Evolutionary conservation across 805 yeast species (phyloP), one percentile per base, ranked within the genome.

Genomic region (Candida glaebosa): DNA sequence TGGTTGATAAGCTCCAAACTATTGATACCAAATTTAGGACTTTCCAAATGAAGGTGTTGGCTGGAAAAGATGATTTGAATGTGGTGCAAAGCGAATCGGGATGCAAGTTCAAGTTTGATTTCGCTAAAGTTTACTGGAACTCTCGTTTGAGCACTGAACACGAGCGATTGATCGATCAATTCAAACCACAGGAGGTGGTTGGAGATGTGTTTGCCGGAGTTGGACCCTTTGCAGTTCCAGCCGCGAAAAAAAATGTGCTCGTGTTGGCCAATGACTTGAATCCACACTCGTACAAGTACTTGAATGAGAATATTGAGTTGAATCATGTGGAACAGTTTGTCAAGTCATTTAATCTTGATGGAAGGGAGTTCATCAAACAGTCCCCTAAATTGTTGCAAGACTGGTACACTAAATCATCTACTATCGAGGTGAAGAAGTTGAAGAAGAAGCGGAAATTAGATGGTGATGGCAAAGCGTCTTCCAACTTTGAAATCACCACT

Each of bases 151-250:
- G 89, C 50, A 87, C 96, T 0, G 99, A 93, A 55, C 99, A 93
- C 61, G 91, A 81, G 36, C 71, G 98, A 44, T 65, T 93, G 33
- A 83, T 93, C 3, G 58, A 65, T 1, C 71, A 69, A 43, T 84
- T 86, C 52, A 52, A 75, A 32, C 70, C 77, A 3, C 84, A 84
- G 7, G 84, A 84, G 44, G 85, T 88, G 5, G 85, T 95, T 0
- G 87, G 88, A 53, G 99, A 93, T 67, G 97, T 89, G 0, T 87
- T 95, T 79, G 98, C 96, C 1, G 99, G 99, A 36, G 98, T 93
- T 2, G 99, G 99, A 0, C 99, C 99, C 3, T 93, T 95, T 68
- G 91, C 95, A 1, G 79, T 93, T 1, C 99, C 99, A 0, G 96
- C 97, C 0, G 98, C 90, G 10, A 88, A 84, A 60, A 87, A 84